These are phyloP conservation scores for Colletotrichum sp. DNA, from an alignment of 2,329 filamentous ascomycete species.

Conservation along the genomic window DNA sequence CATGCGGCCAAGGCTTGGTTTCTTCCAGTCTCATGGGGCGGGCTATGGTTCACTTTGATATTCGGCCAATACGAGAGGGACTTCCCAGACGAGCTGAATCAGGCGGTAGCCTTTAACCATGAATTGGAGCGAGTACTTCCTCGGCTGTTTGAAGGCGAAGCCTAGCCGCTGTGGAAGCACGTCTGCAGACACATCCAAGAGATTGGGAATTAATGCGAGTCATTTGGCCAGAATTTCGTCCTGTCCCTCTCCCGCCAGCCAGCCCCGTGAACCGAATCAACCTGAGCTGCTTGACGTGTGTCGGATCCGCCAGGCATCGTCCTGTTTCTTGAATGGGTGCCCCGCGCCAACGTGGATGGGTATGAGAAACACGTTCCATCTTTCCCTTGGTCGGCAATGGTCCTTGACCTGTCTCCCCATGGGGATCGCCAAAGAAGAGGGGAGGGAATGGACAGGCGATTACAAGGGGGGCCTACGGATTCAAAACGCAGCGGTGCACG, in stretches of 20 bases:
- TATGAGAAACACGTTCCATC: neutral
- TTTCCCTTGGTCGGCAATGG: neutral
- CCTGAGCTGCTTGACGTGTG: neutral
- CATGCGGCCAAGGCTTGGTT: constrained; percentile 1
- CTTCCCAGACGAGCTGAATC: neutral
- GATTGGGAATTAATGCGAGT: neutral
- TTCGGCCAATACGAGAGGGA: neutral
- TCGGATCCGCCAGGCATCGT: neutral
- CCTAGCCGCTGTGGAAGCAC: neutral
- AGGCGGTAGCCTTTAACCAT: neutral
- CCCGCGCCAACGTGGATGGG: neutral
- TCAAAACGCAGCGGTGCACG: neutral
- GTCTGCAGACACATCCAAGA: neutral
- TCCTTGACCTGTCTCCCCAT: neutral
- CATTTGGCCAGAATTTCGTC: neutral
- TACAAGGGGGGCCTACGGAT: neutral
- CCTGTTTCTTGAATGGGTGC: neutral
- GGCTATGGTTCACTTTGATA: neutral
- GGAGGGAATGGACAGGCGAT: neutral
- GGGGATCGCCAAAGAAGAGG: neutral
- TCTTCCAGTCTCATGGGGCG: neutral
- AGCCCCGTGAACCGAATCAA: neutral
- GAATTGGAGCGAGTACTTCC: neutral
- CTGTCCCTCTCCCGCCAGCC: neutral
- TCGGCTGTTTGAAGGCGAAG: neutral